Conservation (phyloP, 2,329 filamentous ascomycete genomes). For the Ophiocordyceps camponoti-saundersi region DNA sequence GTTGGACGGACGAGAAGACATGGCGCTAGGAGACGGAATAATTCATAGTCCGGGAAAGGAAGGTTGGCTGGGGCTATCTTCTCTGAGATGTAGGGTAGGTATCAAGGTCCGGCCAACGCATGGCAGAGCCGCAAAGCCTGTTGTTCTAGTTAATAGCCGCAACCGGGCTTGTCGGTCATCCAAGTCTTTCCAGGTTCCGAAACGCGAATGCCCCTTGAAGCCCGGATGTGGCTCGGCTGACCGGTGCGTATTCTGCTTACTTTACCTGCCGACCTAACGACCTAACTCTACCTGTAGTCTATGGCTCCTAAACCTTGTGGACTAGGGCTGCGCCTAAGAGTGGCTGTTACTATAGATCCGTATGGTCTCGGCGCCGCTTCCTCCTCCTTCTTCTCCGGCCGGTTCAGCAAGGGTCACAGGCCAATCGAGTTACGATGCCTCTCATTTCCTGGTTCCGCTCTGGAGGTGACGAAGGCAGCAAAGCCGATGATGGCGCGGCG, state of each 20-base stretch:
- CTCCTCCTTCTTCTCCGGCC: not conserved
- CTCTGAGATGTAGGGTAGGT: too few species aligned
- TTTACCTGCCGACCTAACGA: not conserved
- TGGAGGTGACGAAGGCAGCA: not conserved
- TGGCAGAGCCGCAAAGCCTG: too few species aligned
- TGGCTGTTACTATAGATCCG: not conserved
- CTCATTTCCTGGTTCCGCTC: not conserved
- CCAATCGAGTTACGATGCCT: not conserved
- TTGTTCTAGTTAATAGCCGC: not conserved
- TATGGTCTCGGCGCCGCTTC: not conserved
- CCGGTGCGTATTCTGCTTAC: not conserved
- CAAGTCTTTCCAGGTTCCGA: not conserved
- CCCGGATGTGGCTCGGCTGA: not conserved
- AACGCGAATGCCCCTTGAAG: not conserved
- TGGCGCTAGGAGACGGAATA: not conserved
- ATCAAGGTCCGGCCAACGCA: too few species aligned
- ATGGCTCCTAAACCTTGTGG: not conserved
- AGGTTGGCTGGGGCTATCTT: too few species aligned
- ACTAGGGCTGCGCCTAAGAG: not conserved
- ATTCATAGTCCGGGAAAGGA: not conserved
- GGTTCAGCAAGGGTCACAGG: too few species aligned
- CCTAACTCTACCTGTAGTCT: too few species aligned
- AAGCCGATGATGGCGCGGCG: conserved; percentile 15
- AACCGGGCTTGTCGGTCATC: not conserved
- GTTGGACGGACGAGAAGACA: too few species aligned